These are phyloP conservation scores for Mallotus repandus DNA, from an alignment of 441 rosid species.

Conservation along the genomic window DNA sequence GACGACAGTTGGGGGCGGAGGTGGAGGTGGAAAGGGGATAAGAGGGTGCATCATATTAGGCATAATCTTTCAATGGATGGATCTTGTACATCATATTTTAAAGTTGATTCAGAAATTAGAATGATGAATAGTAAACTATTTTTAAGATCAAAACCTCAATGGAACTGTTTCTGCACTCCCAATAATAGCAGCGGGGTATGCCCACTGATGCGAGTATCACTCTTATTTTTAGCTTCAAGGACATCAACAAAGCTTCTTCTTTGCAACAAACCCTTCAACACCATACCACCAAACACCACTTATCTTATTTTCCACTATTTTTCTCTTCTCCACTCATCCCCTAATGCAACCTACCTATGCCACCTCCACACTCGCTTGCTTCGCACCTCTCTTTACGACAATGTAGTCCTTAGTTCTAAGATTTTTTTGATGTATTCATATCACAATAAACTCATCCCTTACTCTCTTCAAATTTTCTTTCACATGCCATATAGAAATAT, in stretches of 20 bases:
- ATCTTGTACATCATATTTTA: too few species aligned
- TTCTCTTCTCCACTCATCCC: slow-evolving; percentile 46
- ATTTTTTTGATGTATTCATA: slow-evolving; percentile 52
- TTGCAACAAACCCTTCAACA: slow-evolving; percentile 12
- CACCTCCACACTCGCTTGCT: slow-evolving; percentile 61
- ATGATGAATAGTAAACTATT: too few species aligned
- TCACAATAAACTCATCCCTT: slow-evolving; percentile 34
- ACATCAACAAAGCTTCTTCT: not conserved
- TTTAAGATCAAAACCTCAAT: too few species aligned
- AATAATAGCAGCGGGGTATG: not conserved
- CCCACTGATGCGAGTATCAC: not conserved
- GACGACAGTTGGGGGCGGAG: too few species aligned
- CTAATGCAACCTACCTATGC: slow-evolving; percentile 39
- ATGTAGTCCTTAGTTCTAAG: slow-evolving; percentile 53
- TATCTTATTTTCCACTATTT: slow-evolving; percentile 34
- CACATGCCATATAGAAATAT: slow-evolving; percentile 57
- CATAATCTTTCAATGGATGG: too few species aligned
- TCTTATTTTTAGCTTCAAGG: not conserved
- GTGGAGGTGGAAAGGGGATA: too few species aligned
- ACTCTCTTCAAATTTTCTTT: slow-evolving; percentile 48
- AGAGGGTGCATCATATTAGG: too few species aligned
- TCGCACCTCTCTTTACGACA: slow-evolving; percentile 39
- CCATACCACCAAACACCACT: not conserved
- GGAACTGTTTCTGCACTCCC: too few species aligned
- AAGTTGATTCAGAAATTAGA: too few species aligned